Base-by-base conservation (phyloP, 2,329 filamentous ascomycete species). In the Cryphonectria japonica region DNA sequence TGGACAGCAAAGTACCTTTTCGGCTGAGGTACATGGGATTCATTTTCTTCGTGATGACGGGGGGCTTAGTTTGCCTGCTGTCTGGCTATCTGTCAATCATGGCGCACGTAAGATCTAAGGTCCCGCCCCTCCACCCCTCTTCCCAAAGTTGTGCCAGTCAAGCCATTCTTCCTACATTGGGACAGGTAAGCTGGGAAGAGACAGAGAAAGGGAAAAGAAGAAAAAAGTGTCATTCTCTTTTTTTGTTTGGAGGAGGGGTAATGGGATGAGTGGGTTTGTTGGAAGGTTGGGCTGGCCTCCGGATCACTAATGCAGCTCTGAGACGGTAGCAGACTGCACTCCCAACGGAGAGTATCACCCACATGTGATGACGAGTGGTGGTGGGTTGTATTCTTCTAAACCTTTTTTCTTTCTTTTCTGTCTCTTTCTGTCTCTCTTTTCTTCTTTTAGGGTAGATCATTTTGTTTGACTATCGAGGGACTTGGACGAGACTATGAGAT, bases 21-120 rank as follows among this genome's bases (percentile, higher is more conserved):
- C 46, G 34, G 65, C 65, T 37, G 50, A 57, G 65, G 65, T 67
- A 67, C 65, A 39, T 60, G 61, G 59, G 59, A 61, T 61, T 61
- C 59, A 50, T n/a, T n/a, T n/a, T 26, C 26, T n/a, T 61, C 22
- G 6, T 61, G 59, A 22, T 61, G 59, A 61, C 34, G 59, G 59
- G 59, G 59, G 32, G 26, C 34, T 16, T 32, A 4, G 13, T 29
- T 32, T 32, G 5, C 16, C 26, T 34, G 26, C n/a, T 26, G 50
- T 22, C 22, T 54, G 50, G n/a, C 50, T 26, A 54, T 4, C 22
- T 13, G n/a, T 50, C 46, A 50, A n/a, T 3, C 46, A 50, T 50
- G 22, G 46, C 46, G n/a, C n/a, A n/a, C n/a, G 54, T 59, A n/a
- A 59, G 54, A 59, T 59, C 54, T 59, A 32, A 34, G 46, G 54